Conservation (phyloP, 805 yeast species). For the Cyberlindnera maclurae region DNA sequence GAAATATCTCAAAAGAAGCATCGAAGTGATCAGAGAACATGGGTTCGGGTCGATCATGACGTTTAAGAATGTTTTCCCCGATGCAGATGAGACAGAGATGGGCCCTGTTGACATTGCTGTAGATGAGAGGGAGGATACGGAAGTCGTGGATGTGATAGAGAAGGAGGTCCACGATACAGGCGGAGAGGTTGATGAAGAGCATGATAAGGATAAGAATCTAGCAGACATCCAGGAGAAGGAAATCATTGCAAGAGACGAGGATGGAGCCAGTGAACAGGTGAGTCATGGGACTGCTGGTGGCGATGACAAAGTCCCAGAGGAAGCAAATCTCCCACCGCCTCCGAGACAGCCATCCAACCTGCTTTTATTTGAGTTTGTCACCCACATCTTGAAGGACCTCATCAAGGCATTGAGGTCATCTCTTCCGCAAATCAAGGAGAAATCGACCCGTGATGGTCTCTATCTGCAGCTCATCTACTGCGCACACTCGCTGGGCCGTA, state of each 20-base stretch:
- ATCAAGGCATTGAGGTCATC: constrained; percentile 26
- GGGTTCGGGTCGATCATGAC: constrained; percentile 67
- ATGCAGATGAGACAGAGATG: constrained; percentile 22
- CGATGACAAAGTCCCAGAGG: neutral
- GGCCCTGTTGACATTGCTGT: constrained; percentile 8
- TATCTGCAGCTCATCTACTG: constrained; percentile 82
- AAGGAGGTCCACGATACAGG: constrained; percentile 2
- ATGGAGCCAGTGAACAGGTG: neutral
- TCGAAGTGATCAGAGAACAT: constrained; percentile 82
- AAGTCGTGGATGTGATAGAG: neutral
- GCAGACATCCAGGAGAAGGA: too few relatives aligned
- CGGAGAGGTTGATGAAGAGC: neutral
- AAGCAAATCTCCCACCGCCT: constrained; percentile 5
- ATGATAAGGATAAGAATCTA: neutral
- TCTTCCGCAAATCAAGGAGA: constrained; percentile 29
- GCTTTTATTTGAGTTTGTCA: constrained; percentile 32
- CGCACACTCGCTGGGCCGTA: constrained; percentile 73
- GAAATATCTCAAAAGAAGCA: constrained; percentile 65
- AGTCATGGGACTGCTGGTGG: neutral
- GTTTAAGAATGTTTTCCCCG: constrained; percentile 55
- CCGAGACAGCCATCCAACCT: constrained; percentile 14
- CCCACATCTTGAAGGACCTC: constrained; percentile 26
- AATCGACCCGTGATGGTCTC: constrained; percentile 50
- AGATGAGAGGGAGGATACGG: neutral
- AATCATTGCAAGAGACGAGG: neutral